Evolutionary conservation across 108 stramenopile species (phyloP), one percentile per base, ranked within the genome.

Genomic region (Skeletonema potamos): DNA sequence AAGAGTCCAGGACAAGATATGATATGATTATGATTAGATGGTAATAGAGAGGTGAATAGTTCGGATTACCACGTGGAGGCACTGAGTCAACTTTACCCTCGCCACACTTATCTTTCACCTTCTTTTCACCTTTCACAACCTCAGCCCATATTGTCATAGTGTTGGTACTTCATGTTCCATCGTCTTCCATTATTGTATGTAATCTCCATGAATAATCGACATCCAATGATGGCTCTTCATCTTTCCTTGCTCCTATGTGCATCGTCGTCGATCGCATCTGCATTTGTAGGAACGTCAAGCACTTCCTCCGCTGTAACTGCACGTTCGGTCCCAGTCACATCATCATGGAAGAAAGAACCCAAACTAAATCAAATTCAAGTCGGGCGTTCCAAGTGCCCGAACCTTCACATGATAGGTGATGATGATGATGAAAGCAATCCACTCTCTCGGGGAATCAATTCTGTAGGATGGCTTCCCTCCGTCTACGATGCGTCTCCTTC

Each of bases 391-490:
- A 51, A 51, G 20, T 51, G 48, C 22, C 48, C 48, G 0, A 18
- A 51, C 20, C 48, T 51, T 51, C 48, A 22, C 9, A 84, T 17
- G 48, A 20, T 51, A 51, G 75, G 82, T 22, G 84, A 84, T 22
- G 84, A 81, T 6, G 74, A 79, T 13, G 90, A 88, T 29, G 66
- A 73, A 20, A 64, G 73, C 30, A 83, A 85, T 36, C 91, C 91
- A 2, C 78, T 92, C 46, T 54, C 77, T 46, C 77, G 82, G 15
- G 91, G 91, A 10, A 79, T 92, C 59, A 81, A 88, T 56, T 88
- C 87, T n/a, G 91, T 92, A 1, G 85, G 87, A 18, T 92, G 91
- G 91, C 85, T 92, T 8, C 91, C 91, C 7, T 81, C 87, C 9
- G 89, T 92, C 0, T 57, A 57, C 22, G 79, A 66, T 18, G 36